A percentile compares a stretch with the other conserved stretches of the same genome.
phyloP scores from a whole-genome alignment of 2,329 filamentous ascomycete species.

The Trichophyton schoenleinii region DNA sequence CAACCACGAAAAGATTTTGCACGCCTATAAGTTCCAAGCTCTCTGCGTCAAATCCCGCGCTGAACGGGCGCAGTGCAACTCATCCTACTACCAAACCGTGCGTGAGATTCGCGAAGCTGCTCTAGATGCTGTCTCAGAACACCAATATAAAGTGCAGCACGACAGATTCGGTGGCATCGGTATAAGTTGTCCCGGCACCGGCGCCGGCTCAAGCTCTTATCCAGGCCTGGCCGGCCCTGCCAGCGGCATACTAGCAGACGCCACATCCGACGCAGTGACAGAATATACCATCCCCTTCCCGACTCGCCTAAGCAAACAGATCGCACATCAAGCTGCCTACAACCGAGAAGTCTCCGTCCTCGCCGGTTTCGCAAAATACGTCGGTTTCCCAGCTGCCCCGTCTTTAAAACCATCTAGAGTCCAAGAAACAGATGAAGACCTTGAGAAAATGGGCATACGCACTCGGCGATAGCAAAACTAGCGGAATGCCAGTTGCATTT shows the following conservation, averaged over 20 bases:
- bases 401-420: slow-evolving; percentile 60
- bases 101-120: slow-evolving; percentile 71
- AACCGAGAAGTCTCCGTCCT: slow-evolving; percentile 90
- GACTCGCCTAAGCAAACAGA: slow-evolving; percentile 60
- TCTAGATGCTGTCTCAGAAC: slow-evolving; percentile 68
- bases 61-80: slow-evolving; percentile 72
- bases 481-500: too few relatives aligned
- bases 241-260: neutral
- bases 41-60: slow-evolving; percentile 65
- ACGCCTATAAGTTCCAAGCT: slow-evolving; percentile 60
- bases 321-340: slow-evolving; percentile 78
- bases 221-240: neutral
- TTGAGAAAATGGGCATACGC: slow-evolving; percentile 72
- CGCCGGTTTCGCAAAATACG: slow-evolving; percentile 82
- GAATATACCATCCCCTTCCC: slow-evolving; percentile 76
- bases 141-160: slow-evolving; percentile 87
- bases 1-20: slow-evolving; percentile 59
- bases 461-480: neutral
- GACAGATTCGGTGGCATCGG: slow-evolving; percentile 53
- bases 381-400: slow-evolving; percentile 93
- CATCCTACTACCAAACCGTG: slow-evolving; percentile 78
- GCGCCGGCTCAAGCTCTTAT: neutral
- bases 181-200: slow-evolving; percentile 2
- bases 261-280: slow-evolving; percentile 50
- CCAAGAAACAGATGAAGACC: slow-evolving; percentile 69